A percentile compares a stretch with the other conserved stretches of the same genome.
These are phyloP conservation scores for Pyricularia sp. DNA, from an alignment of 2,329 filamentous ascomycete genomes.

Conservation along the genomic window DNA sequence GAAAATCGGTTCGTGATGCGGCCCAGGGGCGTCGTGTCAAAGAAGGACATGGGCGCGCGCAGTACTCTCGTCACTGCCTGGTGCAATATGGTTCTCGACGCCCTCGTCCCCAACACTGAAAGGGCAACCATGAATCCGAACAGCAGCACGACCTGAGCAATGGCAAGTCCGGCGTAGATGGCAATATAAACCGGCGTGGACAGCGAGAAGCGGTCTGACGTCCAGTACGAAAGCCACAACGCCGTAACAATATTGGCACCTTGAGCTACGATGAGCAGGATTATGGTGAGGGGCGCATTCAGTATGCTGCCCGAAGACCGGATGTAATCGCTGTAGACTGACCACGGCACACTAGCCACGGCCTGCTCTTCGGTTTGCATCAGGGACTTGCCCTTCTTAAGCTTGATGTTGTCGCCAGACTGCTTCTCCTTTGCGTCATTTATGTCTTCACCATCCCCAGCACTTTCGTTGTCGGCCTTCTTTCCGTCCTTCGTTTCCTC, in stretches of 20 bases:
- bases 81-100: slow-evolving; percentile 71
- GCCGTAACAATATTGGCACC: slow-evolving; percentile 78
- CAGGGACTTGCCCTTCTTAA: slow-evolving; percentile 43
- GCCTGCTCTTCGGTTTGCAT: slow-evolving; percentile 66
- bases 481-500: slow-evolving; percentile 47
- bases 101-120: slow-evolving; percentile 65
- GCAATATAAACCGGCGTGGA: slow-evolving; percentile 60
- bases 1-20: slow-evolving; percentile 95
- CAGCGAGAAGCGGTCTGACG: slow-evolving; percentile 60
- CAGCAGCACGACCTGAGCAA: slow-evolving; percentile 56
- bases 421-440: slow-evolving; percentile 33
- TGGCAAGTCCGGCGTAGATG: slow-evolving; percentile 58
- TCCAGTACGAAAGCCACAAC: slow-evolving; percentile 92
- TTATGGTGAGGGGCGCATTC: slow-evolving; percentile 49
- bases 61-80: slow-evolving; percentile 65
- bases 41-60: slow-evolving; percentile 75
- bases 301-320: slow-evolving; percentile 58
- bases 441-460: slow-evolving; percentile 27
- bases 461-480: slow-evolving; percentile 27
- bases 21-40: slow-evolving; percentile 90
- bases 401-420: slow-evolving; percentile 35
- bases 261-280: slow-evolving; percentile 59
- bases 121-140: slow-evolving; percentile 71
- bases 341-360: slow-evolving; percentile 64
- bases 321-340: slow-evolving; percentile 67